phyloP scores from a whole-genome alignment of 352 stramenopile genomes.

The Plasmopara muralis region DNA sequence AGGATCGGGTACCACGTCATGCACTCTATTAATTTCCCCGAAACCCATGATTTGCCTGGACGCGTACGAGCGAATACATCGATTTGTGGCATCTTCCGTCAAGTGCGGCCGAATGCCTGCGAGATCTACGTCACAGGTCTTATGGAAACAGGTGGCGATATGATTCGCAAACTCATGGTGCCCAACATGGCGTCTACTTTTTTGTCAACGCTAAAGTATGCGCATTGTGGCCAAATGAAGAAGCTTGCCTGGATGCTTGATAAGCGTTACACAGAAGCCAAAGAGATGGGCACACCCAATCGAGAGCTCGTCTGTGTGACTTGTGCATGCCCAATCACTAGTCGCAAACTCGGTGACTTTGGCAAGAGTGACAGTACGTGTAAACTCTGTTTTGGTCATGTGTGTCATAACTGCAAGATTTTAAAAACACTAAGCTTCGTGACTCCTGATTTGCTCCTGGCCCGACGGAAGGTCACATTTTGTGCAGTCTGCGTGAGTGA shows the following conservation, averaged over 20 bases:
- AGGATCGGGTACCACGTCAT: constrained; percentile 36
- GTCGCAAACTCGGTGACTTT: constrained; percentile 19
- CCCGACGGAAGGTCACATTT: constrained; percentile 30
- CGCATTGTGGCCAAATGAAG: constrained; percentile 39
- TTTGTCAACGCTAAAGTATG: constrained; percentile 29
- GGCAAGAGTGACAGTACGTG: constrained; percentile 28
- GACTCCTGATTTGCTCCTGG: constrained; percentile 25
- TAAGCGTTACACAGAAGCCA: constrained; percentile 23
- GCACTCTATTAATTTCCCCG: constrained; percentile 34
- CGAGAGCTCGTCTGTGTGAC: constrained; percentile 26
- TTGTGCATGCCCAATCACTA: constrained; percentile 19
- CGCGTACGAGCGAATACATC: constrained; percentile 34
- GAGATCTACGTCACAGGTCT: constrained; percentile 33
- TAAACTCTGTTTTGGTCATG: constrained; percentile 27
- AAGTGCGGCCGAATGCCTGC: constrained; percentile 22
- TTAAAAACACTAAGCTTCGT: constrained; percentile 34
- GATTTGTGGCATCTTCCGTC: constrained; percentile 32
- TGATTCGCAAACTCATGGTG: constrained; percentile 30
- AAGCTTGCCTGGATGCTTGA: constrained; percentile 36
- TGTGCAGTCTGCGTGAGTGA: constrained; percentile 28
- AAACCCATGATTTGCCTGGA: constrained; percentile 26
- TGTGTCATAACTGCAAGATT: constrained; percentile 31
- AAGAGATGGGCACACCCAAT: constrained; percentile 24
- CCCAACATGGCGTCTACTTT: constrained; percentile 26
- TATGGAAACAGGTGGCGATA: constrained; percentile 30